Conservation (phyloP, 768 basidiomycete genomes). For the Chlorophyllum brunneum region DNA sequence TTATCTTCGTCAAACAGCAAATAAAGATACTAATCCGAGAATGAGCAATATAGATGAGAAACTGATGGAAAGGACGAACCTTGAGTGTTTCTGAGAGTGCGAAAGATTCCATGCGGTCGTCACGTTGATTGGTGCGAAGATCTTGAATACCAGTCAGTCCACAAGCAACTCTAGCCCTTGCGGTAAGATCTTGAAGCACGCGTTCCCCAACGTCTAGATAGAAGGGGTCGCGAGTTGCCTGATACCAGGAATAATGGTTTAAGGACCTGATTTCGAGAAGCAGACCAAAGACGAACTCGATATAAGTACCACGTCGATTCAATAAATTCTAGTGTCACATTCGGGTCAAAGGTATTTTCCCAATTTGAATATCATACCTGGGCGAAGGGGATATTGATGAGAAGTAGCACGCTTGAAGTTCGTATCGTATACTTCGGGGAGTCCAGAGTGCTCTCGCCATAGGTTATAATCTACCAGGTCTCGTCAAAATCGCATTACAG, state of each 20-base stretch:
- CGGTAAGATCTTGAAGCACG: slow-evolving; percentile 69
- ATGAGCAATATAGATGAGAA: neutral
- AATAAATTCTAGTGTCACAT: slow-evolving; percentile 65
- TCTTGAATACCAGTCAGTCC: slow-evolving; percentile 83
- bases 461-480: slow-evolving; percentile 75
- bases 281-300: slow-evolving; percentile 46
- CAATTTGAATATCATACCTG: slow-evolving; percentile 38
- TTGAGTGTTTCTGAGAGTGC: slow-evolving; percentile 91
- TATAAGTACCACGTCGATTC: slow-evolving; percentile 98
- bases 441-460: slow-evolving; percentile 81
- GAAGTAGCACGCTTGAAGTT: slow-evolving; percentile 67
- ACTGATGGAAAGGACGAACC: slow-evolving; percentile 33
- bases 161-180: slow-evolving; percentile 78
- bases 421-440: slow-evolving; percentile 93
- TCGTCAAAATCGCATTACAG: neutral
- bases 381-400: slow-evolving; percentile 76
- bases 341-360: neutral
- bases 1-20: slow-evolving; percentile 89
- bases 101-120: slow-evolving; percentile 98
- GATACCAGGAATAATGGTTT: slow-evolving; percentile 13
- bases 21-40: slow-evolving; percentile 71
- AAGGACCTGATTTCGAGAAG: neutral
- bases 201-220: slow-evolving; percentile 91
- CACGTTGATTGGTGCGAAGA: slow-evolving; percentile 69
- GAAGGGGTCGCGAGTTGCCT: slow-evolving; percentile 91